Base-by-base conservation (phyloP, 768 basidiomycete species). In the Boletales sp. region DNA sequence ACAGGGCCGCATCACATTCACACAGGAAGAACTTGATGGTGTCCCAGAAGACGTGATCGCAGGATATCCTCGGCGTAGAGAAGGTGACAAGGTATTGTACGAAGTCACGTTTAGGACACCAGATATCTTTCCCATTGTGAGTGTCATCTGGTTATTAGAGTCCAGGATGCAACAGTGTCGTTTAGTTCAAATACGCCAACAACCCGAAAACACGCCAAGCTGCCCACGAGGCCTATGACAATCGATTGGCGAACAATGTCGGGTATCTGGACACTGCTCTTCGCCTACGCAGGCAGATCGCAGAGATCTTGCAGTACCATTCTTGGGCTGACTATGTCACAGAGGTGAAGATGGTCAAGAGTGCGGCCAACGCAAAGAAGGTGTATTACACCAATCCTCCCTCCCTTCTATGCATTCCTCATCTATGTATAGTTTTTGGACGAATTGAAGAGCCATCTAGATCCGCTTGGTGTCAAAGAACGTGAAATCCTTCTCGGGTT, bases 271-370 rank as follows among this genome's bases (percentile, higher is more conserved):
- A 76, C 57, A 84, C 81, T 56, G 81, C 82, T 30, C 76, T 92
- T 41, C 76, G 75, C 42, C 74, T 93, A 3, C 86, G 91, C 40
- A 83, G 85, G 31, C 65, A 83, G 62, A 83, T 88, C 41, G 83
- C 86, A 1, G 70, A 69, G 36, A 61, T 93, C 10, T 72, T 94
- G 12, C 80, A 79, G 10, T 94, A 93, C 61, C 68, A 81, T 19
- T 90, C 81, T 9, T 92, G 89, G 83, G 91, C 89, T 1, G 90
- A 89, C 66, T 93, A 86, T 63, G 68, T 84, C 35, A 90, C 91
- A 2, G 91, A 94, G 63, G 78, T 81, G 41, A 90, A 90, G 72
- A 92, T 92, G 90, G 80, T 87, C 57, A 91, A 91, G 68, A 77
- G 73, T 34, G 84, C 80, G 1, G 70, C 79, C 40, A 78, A 75